These are phyloP conservation scores for Cornus controversa DNA, from an alignment of 148 eudicot genomes.

Conservation along the genomic window DNA sequence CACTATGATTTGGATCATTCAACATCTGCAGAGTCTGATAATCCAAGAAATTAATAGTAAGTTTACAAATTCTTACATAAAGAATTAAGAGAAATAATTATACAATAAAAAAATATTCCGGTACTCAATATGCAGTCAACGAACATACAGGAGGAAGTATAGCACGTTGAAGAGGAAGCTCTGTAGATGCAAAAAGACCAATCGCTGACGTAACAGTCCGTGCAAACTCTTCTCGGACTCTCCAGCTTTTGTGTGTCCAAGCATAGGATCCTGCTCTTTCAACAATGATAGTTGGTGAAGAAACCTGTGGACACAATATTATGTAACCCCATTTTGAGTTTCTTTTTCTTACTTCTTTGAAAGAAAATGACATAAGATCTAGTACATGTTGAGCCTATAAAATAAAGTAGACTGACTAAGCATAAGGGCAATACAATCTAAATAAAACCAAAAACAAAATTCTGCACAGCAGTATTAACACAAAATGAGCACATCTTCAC, in stretches of 20 bases:
- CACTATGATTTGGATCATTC: conserved; percentile 86
- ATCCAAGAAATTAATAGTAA: conserved; percentile 13
- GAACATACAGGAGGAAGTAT: conserved; percentile 87
- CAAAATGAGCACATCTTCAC: not conserved
- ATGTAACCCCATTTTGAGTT: not conserved
- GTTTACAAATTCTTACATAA: conserved; percentile 2
- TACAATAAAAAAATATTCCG: not conserved
- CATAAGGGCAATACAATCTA: not conserved
- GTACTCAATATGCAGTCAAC: not conserved
- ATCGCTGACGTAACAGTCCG: conserved; percentile 94
- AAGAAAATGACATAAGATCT: not conserved
- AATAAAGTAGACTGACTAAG: not conserved
- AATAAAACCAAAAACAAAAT: not conserved
- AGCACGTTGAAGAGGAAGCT: conserved; percentile 95
- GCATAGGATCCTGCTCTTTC: conserved; percentile 96
- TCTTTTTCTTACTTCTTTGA: not conserved
- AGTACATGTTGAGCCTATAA: not conserved
- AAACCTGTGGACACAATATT: conserved; percentile 53
- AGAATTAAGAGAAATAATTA: not conserved
- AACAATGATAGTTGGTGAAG: conserved; percentile 90
- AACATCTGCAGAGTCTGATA: conserved; percentile 92
- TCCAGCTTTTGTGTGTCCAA: conserved; percentile 97
- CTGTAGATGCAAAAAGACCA: conserved; percentile 87
- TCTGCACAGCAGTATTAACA: not conserved
- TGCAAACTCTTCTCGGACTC: conserved; percentile 94